Evolutionary conservation across 768 basidiomycete genomes (phyloP).

Genomic region (Tylopilus intermedius): DNA sequence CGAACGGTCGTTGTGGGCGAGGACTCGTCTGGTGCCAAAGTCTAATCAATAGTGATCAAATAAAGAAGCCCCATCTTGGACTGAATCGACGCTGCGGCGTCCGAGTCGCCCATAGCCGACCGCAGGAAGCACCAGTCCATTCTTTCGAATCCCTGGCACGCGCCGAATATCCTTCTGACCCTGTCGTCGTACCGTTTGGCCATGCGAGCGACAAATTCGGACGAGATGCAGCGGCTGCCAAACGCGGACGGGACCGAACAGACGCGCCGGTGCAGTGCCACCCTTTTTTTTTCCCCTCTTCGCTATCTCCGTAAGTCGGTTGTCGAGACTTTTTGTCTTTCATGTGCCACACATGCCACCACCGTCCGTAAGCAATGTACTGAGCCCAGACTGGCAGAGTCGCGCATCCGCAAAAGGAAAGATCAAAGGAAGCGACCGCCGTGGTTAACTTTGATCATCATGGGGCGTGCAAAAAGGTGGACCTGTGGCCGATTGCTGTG

Average conservation of each 20-base stretch:
- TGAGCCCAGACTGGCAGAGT: neutral
- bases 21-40: neutral
- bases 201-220: neutral
- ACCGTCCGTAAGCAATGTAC: neutral
- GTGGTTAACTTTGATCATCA: neutral
- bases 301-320: neutral
- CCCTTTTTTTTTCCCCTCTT: neutral
- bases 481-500: neutral
- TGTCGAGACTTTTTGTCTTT: neutral
- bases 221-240: neutral
- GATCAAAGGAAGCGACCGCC: neutral
- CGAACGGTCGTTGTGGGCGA: neutral
- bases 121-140: neutral
- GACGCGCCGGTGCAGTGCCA: neutral
- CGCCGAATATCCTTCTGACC: neutral
- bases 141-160: neutral
- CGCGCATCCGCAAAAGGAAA: slow-evolving; percentile 8
- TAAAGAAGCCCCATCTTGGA: too few relatives aligned
- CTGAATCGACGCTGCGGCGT: neutral
- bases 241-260: neutral
- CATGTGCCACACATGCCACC: neutral
- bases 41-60: slow-evolving; percentile 5
- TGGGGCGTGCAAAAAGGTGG: neutral
- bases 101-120: neutral
- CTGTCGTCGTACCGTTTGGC: neutral